Percentiles rank a stretch among this genome's conserved stretches.
These are phyloP conservation scores for Acrocalymma vagum DNA, from an alignment of 2,329 filamentous ascomycete genomes.

Conservation along the genomic window DNA sequence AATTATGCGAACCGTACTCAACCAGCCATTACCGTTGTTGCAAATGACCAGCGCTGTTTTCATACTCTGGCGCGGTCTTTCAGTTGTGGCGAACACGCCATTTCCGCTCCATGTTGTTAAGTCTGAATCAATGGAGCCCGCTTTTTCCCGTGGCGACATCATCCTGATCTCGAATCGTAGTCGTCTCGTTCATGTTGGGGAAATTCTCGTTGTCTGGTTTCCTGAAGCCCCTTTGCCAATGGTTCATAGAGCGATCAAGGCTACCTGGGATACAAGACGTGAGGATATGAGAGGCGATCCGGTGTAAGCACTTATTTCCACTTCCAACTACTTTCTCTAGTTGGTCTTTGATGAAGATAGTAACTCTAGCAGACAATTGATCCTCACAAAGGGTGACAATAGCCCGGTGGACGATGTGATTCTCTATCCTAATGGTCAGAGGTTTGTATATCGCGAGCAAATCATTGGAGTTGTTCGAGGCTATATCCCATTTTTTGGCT, in stretches of 20 bases:
- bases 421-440: constrained; percentile 4
- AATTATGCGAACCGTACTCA: too few relatives aligned
- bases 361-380: constrained; percentile 10
- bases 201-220: constrained; percentile 39
- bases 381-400: constrained; percentile 13
- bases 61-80: too few relatives aligned
- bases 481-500: constrained; percentile 6
- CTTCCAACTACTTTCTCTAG: too few relatives aligned
- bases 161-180: constrained; percentile 27
- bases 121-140: constrained; percentile 34
- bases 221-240: constrained; percentile 23
- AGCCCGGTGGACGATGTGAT: constrained; percentile 2
- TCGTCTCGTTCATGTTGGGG: constrained; percentile 19
- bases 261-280: background rate
- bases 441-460: constrained; percentile 4
- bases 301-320: too few relatives aligned
- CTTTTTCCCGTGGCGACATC: constrained; percentile 33
- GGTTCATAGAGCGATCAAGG: constrained; percentile 30
- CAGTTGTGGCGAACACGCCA: too few relatives aligned
- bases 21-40: too few relatives aligned
- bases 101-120: constrained; percentile 15
- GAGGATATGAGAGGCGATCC: background rate
- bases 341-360: too few relatives aligned
- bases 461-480: constrained; percentile 6
- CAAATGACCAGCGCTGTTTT: too few relatives aligned